Conservation (phyloP, 2,329 filamentous ascomycete species). For the Verticillium longisporum region DNA sequence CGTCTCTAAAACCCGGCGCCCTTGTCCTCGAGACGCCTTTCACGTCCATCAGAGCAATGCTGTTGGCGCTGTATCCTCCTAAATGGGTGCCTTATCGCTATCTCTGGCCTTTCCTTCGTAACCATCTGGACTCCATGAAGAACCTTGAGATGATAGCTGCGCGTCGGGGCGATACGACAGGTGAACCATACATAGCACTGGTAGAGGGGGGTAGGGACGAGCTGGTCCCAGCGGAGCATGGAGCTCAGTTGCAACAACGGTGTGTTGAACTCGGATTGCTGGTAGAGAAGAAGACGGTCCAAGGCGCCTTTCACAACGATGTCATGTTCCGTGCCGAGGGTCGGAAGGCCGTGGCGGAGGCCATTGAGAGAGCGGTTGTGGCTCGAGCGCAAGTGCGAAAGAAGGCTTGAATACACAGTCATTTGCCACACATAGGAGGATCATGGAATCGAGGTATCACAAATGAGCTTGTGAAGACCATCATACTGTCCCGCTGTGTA, state of each 20-base stretch:
- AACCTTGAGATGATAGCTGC: constrained; percentile 39
- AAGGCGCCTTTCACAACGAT: constrained; percentile 50
- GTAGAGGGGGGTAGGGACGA: constrained; percentile 53
- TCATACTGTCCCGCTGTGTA: constrained; percentile 1
- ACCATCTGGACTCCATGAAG: constrained; percentile 47
- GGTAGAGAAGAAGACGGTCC: constrained; percentile 35
- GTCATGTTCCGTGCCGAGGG: constrained; percentile 40
- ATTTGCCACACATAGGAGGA: background rate
- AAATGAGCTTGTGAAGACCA: background rate
- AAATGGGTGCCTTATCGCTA: constrained; percentile 75
- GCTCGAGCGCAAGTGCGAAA: background rate
- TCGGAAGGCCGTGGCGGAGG: constrained; percentile 34
- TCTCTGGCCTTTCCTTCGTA: constrained; percentile 67
- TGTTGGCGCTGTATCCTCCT: constrained; percentile 67
- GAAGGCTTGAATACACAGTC: background rate
- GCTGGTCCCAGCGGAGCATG: constrained; percentile 47
- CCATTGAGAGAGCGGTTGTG: constrained; percentile 23
- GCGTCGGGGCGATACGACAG: constrained; percentile 16
- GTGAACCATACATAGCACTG: constrained; percentile 21
- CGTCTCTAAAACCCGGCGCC: constrained; percentile 33
- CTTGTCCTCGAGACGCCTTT: constrained; percentile 74
- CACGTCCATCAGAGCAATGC: constrained; percentile 62
- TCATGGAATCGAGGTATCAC: background rate
- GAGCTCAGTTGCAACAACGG: constrained; percentile 34
- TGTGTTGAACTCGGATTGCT: constrained; percentile 40